Conservation (phyloP, 169 alveolate genomes). For the Eimeria maxima region DNA sequence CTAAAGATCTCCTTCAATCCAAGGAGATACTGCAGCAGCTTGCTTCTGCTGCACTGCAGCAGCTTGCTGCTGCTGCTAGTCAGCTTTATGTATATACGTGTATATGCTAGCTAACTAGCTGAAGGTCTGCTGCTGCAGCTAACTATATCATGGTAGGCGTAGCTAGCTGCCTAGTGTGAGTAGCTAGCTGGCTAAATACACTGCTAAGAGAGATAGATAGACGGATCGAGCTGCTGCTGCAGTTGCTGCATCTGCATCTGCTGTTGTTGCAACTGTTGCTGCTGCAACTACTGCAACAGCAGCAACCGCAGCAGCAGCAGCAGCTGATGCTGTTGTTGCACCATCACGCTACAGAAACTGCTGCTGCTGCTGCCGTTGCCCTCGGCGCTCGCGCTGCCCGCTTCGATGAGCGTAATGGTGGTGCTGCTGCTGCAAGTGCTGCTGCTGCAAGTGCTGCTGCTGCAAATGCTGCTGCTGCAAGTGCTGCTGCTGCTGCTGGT, state of each 20-base stretch:
- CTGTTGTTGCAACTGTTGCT: neutral
- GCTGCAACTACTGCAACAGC: too few relatives aligned
- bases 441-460: constrained; percentile 14
- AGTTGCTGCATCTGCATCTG: neutral
- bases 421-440: neutral
- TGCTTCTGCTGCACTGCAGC: neutral
- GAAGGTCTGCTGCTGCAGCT: neutral
- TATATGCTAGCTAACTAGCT: neutral
- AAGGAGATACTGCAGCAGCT: neutral
- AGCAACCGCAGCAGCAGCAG: neutral
- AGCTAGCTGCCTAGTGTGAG: neutral
- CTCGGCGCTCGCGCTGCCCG: neutral
- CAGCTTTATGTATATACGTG: neutral
- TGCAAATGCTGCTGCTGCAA: constrained; percentile 4
- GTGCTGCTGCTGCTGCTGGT: constrained; percentile 26
- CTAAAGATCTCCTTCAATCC: too few relatives aligned
- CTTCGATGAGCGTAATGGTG: neutral
- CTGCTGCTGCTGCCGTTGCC: neutral
- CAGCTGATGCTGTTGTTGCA: neutral
- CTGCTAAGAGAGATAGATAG: too few relatives aligned
- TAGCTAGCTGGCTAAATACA: neutral
- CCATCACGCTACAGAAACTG: neutral
- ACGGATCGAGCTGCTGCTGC: neutral
- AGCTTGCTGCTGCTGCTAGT: too few relatives aligned
- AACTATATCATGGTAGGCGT: neutral